Evolutionary conservation across 345 rosid genomes (phyloP), one percentile per base, ranked within the genome.

Genomic region (Syzygium jambos): DNA sequence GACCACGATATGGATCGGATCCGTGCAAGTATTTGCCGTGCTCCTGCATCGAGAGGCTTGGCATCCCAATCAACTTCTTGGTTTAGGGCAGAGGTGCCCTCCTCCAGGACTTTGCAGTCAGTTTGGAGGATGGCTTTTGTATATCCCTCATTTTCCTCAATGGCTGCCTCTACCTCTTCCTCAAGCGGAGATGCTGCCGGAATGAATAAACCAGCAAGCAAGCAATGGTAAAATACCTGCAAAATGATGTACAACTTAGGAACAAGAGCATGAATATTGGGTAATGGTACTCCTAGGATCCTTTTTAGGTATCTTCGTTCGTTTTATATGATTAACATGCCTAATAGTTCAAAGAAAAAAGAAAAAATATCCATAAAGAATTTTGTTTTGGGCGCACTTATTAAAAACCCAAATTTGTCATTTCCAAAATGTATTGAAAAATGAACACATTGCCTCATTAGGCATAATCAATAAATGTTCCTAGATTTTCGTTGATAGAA

Each of bases 331-430:
- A 13, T 61, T 2, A 11, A 61, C 15, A 12, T 3, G 53, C 16
- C 17, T 11, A 15, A 14, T 52, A 52, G 17, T 4, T 43, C 46
- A 43, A 43, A 43, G 53, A 12, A 61, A 61, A 61, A n/a, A 6
- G 4, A 61, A n/a, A n/a, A 6, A 61, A 61, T n/a, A 61, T 61
- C 6, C 3, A 12, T 4, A 23, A 57, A 57, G 2, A 10, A 4
- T 9, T 17, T 46, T 68, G 0, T 65, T 16, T 65, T 0, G 1
- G 3, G 3, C 0, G 2, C 6, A 30, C 3, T 68, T 30, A 2
- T 68, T 65, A 65, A 65, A 68, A 9, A 8, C 0, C 0, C 0
- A 68, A 7, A 68, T 16, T 30, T 15, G 10, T 68, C 2, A 4
- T 30, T 17, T 5, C 0, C 43, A 68, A 30, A 30, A 3, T 68